These are phyloP conservation scores for Solanum infundibuliforme DNA, from an alignment of 257 asterid genomes.

Conservation along the genomic window DNA sequence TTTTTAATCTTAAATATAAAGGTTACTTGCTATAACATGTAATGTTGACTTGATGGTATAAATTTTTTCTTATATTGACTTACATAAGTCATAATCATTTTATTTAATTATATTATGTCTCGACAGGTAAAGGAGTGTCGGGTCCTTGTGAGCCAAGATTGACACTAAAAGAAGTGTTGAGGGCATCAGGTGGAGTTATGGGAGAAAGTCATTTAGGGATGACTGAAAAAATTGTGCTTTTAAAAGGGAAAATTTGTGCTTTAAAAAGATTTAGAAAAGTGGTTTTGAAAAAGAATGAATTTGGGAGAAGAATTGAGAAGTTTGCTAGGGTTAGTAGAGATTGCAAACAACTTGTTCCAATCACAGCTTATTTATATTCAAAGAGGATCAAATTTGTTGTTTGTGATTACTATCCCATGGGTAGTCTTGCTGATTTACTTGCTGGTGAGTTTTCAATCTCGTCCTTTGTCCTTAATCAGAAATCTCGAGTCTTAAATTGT, in stretches of 20 bases:
- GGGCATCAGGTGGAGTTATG: slow-evolving; percentile 46
- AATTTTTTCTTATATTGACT: not conserved
- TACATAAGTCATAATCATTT: not conserved
- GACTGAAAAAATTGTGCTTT: slow-evolving; percentile 44
- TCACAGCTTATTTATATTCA: slow-evolving; percentile 37
- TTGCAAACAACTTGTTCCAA: slow-evolving; percentile 35
- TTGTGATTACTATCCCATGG: slow-evolving; percentile 52
- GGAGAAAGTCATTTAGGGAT: slow-evolving; percentile 42
- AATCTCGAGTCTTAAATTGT: not conserved
- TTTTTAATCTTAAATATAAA: not conserved
- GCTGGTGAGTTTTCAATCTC: slow-evolving; percentile 11
- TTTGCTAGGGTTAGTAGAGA: slow-evolving; percentile 22
- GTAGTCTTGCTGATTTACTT: slow-evolving; percentile 51
- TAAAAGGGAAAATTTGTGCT: slow-evolving; percentile 33
- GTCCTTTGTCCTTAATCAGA: too few species aligned
- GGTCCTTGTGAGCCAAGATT: not conserved
- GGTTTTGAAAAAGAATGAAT: slow-evolving; percentile 20
- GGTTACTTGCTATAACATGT: not conserved
- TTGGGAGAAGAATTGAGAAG: slow-evolving; percentile 34
- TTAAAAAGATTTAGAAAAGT: slow-evolving; percentile 40
- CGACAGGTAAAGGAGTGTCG: not conserved
- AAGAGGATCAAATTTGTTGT: slow-evolving; percentile 58
- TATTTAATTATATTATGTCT: not conserved
- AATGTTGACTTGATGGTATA: not conserved
- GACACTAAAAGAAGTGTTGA: slow-evolving; percentile 39